Percentiles rank a stretch among this genome's conserved stretches.
These are phyloP conservation scores for Flaveria ramosissima DNA, from an alignment of 129 eudicot genomes.

Conservation along the genomic window DNA sequence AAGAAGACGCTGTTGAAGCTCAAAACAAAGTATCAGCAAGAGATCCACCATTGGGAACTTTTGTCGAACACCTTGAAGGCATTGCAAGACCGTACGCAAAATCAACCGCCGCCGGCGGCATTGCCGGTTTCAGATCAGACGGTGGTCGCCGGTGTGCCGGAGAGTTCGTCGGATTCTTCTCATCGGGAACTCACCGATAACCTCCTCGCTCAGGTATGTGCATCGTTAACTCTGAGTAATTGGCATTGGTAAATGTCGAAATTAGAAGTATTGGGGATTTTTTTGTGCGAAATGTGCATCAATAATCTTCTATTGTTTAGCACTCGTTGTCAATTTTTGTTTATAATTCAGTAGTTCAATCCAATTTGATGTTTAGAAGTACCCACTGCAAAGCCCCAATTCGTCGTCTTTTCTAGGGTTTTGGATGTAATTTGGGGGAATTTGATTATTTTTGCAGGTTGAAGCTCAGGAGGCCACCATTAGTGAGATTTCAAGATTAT, in stretches of 20 bases:
- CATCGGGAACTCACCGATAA: slow-evolving; percentile 39
- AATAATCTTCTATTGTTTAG: slow-evolving; percentile 8
- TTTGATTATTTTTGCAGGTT: slow-evolving; percentile 42
- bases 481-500: slow-evolving; percentile 47
- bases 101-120: not conserved
- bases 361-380: slow-evolving; percentile 6
- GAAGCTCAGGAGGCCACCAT: slow-evolving; percentile 75
- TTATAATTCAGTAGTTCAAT: not conserved
- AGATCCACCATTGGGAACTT: slow-evolving; percentile 70
- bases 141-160: not conserved
- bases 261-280: not conserved
- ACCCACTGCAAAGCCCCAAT: not conserved
- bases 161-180: slow-evolving; percentile 29
- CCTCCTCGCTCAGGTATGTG: slow-evolving; percentile 59
- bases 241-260: not conserved
- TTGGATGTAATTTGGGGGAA: slow-evolving; percentile 27
- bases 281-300: slow-evolving; percentile 5
- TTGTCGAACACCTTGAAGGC: slow-evolving; percentile 66
- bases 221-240: not conserved
- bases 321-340: slow-evolving; percentile 1
- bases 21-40: slow-evolving; percentile 52
- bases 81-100: slow-evolving; percentile 42
- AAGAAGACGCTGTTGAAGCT: slow-evolving; percentile 47
- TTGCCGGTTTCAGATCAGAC: not conserved
- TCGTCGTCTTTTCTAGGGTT: slow-evolving; percentile 23